phyloP scores from a whole-genome alignment of 331 rosid species.

The Malus hybrid region DNA sequence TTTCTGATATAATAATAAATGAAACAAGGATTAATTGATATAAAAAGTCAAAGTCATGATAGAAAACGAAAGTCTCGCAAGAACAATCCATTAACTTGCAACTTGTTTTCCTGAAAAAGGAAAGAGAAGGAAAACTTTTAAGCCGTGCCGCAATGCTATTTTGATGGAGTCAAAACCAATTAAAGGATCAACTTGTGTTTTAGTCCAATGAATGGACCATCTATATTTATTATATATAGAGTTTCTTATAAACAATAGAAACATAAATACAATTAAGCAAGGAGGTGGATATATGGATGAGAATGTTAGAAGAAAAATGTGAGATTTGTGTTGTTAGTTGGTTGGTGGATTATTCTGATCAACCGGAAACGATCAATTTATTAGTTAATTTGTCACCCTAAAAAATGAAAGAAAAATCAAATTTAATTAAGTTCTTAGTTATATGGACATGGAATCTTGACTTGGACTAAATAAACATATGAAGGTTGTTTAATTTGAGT shows the following conservation, averaged over 20 bases:
- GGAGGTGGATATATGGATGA: background rate
- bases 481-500: background rate
- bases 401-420: background rate
- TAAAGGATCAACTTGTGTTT: background rate
- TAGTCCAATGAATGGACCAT: background rate
- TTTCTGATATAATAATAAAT: background rate
- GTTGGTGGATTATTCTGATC: slow-evolving; percentile 4
- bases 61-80: background rate
- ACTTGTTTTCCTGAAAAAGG: background rate
- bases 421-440: background rate
- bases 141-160: slow-evolving; percentile 1
- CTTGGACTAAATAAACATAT: background rate
- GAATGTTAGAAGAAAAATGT: slow-evolving; percentile 7
- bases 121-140: background rate
- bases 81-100: background rate
- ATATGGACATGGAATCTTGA: slow-evolving; percentile 20
- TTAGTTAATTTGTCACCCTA: background rate
- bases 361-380: background rate
- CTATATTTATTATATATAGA: too few species aligned
- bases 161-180: slow-evolving; percentile 4
- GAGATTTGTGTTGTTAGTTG: background rate
- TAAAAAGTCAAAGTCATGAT: background rate
- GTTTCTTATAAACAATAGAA: background rate
- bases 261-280: background rate
- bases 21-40: background rate